Conservation (phyloP, 2,329 filamentous ascomycete species). For the Cercospora citrullina region DNA sequence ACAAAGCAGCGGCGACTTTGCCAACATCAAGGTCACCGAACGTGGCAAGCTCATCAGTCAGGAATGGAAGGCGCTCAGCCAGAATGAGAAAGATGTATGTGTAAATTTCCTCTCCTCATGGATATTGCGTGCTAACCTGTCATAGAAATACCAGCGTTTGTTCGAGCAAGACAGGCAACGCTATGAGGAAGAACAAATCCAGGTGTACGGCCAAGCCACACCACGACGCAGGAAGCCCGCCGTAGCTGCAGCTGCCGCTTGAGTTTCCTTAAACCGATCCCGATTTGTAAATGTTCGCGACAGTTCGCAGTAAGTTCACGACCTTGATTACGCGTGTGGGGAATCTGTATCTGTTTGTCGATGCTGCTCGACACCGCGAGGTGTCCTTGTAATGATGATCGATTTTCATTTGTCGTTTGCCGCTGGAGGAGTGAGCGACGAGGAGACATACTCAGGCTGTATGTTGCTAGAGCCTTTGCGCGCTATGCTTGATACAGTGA, state of each 20-base stretch:
- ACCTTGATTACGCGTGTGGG: not conserved
- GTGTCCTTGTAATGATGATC: not conserved
- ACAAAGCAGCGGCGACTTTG: conserved; percentile 51
- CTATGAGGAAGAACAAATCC: conserved; percentile 17
- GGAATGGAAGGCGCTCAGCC: conserved; percentile 53
- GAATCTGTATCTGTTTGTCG: not conserved
- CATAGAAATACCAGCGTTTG: conserved; percentile 26
- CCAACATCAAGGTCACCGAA: conserved; percentile 47
- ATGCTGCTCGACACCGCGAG: not conserved
- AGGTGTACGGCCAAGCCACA: not conserved
- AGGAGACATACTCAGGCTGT: not conserved
- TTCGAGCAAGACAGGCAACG: conserved; percentile 15
- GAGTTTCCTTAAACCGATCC: not conserved
- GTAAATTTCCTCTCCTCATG: not conserved
- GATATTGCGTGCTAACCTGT: not conserved
- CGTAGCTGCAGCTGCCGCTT: not conserved
- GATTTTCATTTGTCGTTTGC: not conserved
- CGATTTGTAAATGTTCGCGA: not conserved
- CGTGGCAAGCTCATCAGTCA: conserved; percentile 42
- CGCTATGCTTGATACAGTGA: not conserved
- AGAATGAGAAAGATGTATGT: conserved; percentile 51
- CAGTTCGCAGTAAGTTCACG: not conserved
- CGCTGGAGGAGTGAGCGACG: not conserved
- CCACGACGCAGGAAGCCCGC: not conserved
- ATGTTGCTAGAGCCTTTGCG: not conserved